Evolutionary conservation across 2,329 filamentous ascomycete species (phyloP), one percentile per base, ranked within the genome.

Genomic region (Sporothrix globosa): DNA sequence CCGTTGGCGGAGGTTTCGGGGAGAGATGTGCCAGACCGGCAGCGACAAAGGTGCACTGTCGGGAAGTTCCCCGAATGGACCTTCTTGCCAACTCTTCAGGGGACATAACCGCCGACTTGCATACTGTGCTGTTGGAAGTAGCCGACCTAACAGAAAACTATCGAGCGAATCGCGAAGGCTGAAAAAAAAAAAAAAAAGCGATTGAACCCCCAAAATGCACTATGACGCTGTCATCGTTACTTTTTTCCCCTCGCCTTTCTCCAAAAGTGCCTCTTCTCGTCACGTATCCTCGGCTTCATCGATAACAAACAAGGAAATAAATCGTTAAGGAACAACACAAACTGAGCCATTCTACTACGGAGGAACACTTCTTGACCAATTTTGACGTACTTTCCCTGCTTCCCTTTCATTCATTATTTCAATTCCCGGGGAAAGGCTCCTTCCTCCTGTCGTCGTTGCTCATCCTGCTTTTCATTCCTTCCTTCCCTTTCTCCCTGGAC

Each of bases 1-100:
- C 70, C 70, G 70, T 56, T 68, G 44, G 41, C 70, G 70, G 70
- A 71, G 70, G 34, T 41, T 50, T 71, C 70, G 70, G 70, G 69
- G 66, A 39, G n/a, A 71, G 50, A 56, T 65, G 70, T 44, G 27
- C 66, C 56, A 56, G 46, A 50, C 60, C 68, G 60, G 46, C 27
- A 11, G 10, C 34, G 19, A 14, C 14, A 24, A 19, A 46, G 2
- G 11, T 3, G 41, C 24, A 14, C 34, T 39, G 19, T 24, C 46
- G 39, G 39, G 11, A 66, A 41, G 39, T 6, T 6, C 63, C 27
- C 63, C 44, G 27, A 66, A 66, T 13, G 41, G 14, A 14, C 21
- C n/a, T 53, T 1, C 24, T 6, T 48, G 4, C 11, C 13, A 56
- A 1, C 24, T 66, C 7, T 30, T 39, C 24, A 66, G 61, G 27